Evolutionary conservation across 176 grass and related monocot species (phyloP).

Genomic region (Zea luxurians): DNA sequence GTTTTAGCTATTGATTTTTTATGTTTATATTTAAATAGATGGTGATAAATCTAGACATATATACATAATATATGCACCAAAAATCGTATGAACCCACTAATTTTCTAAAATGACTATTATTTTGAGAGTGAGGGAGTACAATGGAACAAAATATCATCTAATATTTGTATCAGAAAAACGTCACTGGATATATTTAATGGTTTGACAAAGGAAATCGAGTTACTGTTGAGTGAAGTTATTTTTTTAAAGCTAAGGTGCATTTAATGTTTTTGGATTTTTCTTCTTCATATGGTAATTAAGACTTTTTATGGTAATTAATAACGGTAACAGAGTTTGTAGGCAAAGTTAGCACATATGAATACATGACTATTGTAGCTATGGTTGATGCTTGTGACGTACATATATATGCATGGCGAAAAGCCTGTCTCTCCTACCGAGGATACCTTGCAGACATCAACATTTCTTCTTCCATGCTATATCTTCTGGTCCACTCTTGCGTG

Average conservation of each 20-base stretch:
- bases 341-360: not conserved
- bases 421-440: not conserved
- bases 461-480: constrained; percentile 17
- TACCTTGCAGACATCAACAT: constrained; percentile 19
- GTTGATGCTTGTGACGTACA: not conserved
- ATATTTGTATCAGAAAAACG: too few species aligned
- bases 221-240: too few species aligned
- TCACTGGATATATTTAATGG: too few species aligned
- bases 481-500: not conserved
- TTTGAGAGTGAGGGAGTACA: too few species aligned
- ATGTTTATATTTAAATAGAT: too few species aligned
- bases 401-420: not conserved
- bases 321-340: not conserved
- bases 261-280: not conserved
- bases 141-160: too few species aligned
- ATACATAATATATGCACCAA: too few species aligned
- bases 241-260: too few species aligned
- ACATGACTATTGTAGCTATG: not conserved
- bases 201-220: not conserved
- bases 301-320: not conserved
- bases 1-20: too few species aligned
- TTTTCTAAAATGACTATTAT: too few species aligned
- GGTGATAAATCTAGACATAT: too few species aligned
- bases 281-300: not conserved
- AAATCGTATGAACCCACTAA: too few species aligned